phyloP scores from a whole-genome alignment of 495 filamentous ascomycete species.

The Lasiosphaeria miniovina region DNA sequence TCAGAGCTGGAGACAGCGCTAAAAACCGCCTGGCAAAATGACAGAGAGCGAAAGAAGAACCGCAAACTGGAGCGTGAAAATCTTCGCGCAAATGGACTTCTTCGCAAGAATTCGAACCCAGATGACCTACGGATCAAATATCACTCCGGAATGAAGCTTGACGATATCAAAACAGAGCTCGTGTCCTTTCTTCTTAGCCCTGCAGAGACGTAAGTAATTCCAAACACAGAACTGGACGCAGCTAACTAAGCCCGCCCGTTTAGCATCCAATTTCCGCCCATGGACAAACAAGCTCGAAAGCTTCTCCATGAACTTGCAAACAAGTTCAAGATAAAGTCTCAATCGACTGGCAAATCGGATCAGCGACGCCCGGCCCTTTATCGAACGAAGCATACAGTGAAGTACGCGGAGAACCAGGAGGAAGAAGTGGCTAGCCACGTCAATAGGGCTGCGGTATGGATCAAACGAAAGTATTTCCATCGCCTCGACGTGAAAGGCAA shows the following conservation, averaged over 20 bases:
- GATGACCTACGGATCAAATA: conserved; percentile 72
- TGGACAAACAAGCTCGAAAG: conserved; percentile 74
- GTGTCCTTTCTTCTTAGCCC: conserved; percentile 63
- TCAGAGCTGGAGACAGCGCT: conserved; percentile 67
- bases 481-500: conserved; percentile 42
- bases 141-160: conserved; percentile 62
- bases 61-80: conserved; percentile 77
- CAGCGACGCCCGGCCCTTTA: conserved; percentile 73
- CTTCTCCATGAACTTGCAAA: conserved; percentile 71
- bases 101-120: conserved; percentile 63
- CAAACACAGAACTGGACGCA: not conserved
- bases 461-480: conserved; percentile 47
- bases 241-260: conserved; percentile 11
- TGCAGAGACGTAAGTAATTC: conserved; percentile 56
- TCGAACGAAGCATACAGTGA: conserved; percentile 62
- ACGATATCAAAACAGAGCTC: conserved; percentile 71
- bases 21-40: conserved; percentile 63
- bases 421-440: conserved; percentile 34
- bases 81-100: conserved; percentile 71
- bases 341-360: conserved; percentile 73
- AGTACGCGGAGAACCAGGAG: conserved; percentile 47
- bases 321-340: conserved; percentile 71
- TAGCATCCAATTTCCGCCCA: conserved; percentile 78
- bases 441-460: conserved; percentile 36
- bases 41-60: conserved; percentile 75